A percentile compares a stretch with the other conserved stretches of the same genome.
Conservation (phyloP, 116 monocot genomes). For the Posidonia oceanica region DNA sequence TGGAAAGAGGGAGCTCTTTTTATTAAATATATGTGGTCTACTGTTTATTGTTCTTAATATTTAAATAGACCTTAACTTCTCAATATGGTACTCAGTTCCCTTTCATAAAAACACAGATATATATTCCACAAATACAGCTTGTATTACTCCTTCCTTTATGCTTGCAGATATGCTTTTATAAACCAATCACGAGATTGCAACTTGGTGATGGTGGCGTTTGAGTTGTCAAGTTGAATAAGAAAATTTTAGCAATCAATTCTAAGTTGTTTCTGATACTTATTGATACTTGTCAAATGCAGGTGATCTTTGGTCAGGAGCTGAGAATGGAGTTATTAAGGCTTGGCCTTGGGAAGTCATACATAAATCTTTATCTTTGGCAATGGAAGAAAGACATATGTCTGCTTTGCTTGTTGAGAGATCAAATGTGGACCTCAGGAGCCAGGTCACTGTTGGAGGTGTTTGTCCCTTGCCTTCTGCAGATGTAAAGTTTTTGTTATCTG, state of each 20-base stretch:
- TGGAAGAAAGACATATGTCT: slow-evolving; percentile 71
- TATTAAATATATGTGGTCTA: no score
- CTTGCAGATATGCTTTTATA: no score
- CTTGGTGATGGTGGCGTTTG: no score
- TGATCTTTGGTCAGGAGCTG: slow-evolving; percentile 91
- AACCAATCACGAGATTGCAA: no score
- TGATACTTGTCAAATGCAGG: slow-evolving; percentile 23
- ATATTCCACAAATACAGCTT: no score
- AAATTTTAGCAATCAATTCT: not conserved
- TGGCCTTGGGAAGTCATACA: slow-evolving; percentile 96
- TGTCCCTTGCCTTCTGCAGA: slow-evolving; percentile 66
- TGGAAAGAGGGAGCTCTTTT: no score
- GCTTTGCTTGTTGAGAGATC: slow-evolving; percentile 69
- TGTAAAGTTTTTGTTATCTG: slow-evolving; percentile 66
- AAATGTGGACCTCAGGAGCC: slow-evolving; percentile 65
- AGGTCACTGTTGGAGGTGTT: slow-evolving; percentile 58
- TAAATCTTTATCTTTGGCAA: slow-evolving; percentile 59
- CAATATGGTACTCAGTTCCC: no score
- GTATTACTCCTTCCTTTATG: no score
- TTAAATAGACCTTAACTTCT: no score
- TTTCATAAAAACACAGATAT: no score
- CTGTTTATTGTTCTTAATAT: no score
- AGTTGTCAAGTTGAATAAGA: not conserved
- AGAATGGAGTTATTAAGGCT: slow-evolving; percentile 70
- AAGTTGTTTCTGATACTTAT: not conserved